Conservation (phyloP, 2,329 filamentous ascomycete genomes). For the Exophiala bonariae region DNA sequence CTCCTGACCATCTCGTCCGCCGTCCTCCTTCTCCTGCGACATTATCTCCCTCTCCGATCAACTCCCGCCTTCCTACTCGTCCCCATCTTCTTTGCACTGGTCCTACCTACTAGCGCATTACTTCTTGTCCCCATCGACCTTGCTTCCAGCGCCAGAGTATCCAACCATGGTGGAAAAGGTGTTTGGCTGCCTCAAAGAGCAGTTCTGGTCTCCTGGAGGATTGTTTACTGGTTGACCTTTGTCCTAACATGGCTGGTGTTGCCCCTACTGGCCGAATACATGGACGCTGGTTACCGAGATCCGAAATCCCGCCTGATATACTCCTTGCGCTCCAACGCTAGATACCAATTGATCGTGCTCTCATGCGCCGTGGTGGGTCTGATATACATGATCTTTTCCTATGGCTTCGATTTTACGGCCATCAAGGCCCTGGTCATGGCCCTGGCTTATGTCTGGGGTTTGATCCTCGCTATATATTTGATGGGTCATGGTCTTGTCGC, state of each 20-base stretch:
- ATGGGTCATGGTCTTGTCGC: conserved; percentile 97
- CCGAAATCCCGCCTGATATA: conserved; percentile 78
- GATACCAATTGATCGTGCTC: conserved; percentile 82
- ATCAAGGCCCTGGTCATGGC: conserved; percentile 90
- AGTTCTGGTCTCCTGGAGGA: conserved; percentile 85
- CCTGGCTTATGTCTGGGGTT: conserved; percentile 88
- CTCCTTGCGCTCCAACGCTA: conserved; percentile 81
- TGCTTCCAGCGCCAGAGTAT: conserved; percentile 73
- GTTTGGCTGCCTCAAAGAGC: conserved; percentile 83
- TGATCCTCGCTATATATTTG: conserved; percentile 88
- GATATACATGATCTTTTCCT: conserved; percentile 78
- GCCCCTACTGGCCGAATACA: conserved; percentile 89
- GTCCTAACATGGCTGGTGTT: conserved; percentile 94
- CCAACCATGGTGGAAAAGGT: conserved; percentile 61
- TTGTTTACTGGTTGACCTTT: conserved; percentile 97
- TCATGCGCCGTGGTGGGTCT: conserved; percentile 69
- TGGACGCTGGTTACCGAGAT: conserved; percentile 89
- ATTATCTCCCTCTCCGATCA: conserved; percentile 85
- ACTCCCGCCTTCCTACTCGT: conserved; percentile 88
- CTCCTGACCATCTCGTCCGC: conserved; percentile 72
- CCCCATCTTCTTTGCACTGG: conserved; percentile 94
- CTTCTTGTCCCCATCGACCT: conserved; percentile 94
- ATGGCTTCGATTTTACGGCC: conserved; percentile 69
- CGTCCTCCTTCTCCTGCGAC: conserved; percentile 80
- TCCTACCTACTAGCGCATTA: conserved; percentile 85